Evolutionary conservation across 2,329 filamentous ascomycete species (phyloP).

Genomic region (Pestalotiopsis sp.): DNA sequence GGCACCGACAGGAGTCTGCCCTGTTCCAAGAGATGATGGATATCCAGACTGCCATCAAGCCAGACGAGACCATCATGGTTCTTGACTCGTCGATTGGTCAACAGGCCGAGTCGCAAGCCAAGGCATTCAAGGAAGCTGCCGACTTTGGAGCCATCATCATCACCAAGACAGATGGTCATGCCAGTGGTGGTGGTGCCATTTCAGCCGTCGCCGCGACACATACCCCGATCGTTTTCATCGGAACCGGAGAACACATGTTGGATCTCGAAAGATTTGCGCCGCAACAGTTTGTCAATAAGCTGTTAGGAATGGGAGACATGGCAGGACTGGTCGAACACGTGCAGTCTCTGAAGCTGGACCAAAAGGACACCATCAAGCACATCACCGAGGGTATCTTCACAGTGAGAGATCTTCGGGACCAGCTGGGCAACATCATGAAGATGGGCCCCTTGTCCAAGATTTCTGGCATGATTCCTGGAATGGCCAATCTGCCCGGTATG

Average conservation of each 20-base stretch:
- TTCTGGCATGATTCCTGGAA: constrained; percentile 97
- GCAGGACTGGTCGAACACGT: constrained; percentile 94
- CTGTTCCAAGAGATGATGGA: constrained; percentile 98
- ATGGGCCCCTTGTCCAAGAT: constrained; percentile 98
- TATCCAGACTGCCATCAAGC: constrained; percentile 86
- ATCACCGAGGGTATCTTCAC: constrained; percentile 97
- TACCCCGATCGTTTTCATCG: constrained; percentile 96
- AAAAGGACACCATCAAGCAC: constrained; percentile 99
- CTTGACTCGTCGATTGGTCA: constrained; percentile 96
- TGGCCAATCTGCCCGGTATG: constrained; percentile 79
- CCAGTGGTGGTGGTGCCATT: constrained; percentile 93
- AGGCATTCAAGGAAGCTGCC: constrained; percentile 95
- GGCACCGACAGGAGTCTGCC: constrained; percentile 92
- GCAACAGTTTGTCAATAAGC: constrained; percentile 88
- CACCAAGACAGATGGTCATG: constrained; percentile 96
- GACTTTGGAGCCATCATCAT: constrained; percentile 99
- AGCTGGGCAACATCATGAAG: constrained; percentile 98
- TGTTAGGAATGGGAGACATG: constrained; percentile 97
- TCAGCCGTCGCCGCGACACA: constrained; percentile 95
- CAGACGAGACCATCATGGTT: constrained; percentile 98
- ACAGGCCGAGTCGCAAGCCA: constrained; percentile 89
- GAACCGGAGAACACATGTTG: constrained; percentile 95
- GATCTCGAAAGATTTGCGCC: constrained; percentile 93
- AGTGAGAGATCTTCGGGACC: constrained; percentile 89
- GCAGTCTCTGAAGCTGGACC: constrained; percentile 91